These are phyloP conservation scores for Nymphaea colorata DNA, from an alignment of 164 flowering plant genomes.

Conservation along the genomic window DNA sequence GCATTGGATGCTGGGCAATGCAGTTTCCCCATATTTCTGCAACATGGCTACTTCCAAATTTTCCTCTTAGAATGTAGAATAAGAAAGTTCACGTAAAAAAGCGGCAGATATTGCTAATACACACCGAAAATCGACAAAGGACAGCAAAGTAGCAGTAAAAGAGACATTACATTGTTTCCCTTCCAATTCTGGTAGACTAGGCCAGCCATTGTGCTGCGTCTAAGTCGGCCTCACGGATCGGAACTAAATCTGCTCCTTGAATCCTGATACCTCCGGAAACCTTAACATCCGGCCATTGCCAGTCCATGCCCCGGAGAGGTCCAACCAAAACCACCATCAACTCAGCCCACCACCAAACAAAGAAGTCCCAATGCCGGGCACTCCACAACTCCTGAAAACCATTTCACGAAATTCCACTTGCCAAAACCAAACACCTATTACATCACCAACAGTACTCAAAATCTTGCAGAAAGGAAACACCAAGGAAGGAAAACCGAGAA, in stretches of 20 bases:
- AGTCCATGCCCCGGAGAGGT: not conserved
- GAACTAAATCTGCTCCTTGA: not conserved
- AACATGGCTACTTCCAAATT: not conserved
- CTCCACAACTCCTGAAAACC: not conserved
- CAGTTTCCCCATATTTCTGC: not conserved
- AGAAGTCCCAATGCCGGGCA: not conserved
- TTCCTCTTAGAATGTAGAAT: not conserved
- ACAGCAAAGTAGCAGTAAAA: not conserved
- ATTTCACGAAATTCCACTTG: not conserved
- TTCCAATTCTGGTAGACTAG: not conserved
- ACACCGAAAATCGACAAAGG: not conserved
- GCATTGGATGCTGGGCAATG: not conserved
- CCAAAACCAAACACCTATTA: not conserved
- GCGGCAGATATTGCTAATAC: not conserved
- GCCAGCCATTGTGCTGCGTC: not conserved
- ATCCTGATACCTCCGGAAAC: not conserved
- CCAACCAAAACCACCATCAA: not conserved
- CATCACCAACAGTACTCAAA: not conserved
- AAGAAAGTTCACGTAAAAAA: not conserved
- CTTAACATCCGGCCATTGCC: not conserved
- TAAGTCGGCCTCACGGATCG: not conserved
- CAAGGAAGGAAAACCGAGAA: not conserved
- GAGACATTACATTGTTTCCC: not conserved
- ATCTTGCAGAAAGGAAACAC: not conserved
- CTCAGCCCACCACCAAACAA: not conserved